These are phyloP conservation scores for Mucor sp. DNA, from an alignment of 371 early-diverging fungal genomes.

Conservation along the genomic window DNA sequence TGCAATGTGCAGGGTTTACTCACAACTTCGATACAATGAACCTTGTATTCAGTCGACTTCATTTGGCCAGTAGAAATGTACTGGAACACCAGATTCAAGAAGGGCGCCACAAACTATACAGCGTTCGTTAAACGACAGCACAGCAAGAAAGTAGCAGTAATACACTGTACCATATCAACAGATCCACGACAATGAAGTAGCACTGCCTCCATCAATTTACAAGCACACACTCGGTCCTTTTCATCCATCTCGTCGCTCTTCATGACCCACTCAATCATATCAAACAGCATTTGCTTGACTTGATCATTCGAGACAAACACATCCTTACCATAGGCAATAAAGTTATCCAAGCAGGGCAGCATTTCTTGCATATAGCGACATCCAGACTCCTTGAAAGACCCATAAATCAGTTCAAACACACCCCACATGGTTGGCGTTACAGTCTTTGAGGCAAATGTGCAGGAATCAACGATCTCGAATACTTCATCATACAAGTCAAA, in stretches of 20 bases:
- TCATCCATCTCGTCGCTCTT: conserved; percentile 68
- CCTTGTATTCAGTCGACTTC: conserved; percentile 56
- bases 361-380: conserved; percentile 83
- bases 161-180: conserved; percentile 61
- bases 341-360: conserved; percentile 85
- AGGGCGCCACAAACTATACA: conserved; percentile 52
- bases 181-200: conserved; percentile 77
- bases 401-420: conserved; percentile 75
- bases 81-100: conserved; percentile 66
- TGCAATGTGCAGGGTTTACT: conserved; percentile 7
- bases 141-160: background rate
- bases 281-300: conserved; percentile 65
- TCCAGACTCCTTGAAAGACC: conserved; percentile 74
- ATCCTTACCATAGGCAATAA: conserved; percentile 79
- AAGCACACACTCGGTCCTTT: conserved; percentile 73
- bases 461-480: conserved; percentile 87
- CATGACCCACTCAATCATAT: conserved; percentile 75
- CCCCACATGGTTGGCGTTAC: conserved; percentile 86
- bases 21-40: conserved; percentile 65
- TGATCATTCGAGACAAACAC: conserved; percentile 62
- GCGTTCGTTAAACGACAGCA: background rate
- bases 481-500: conserved; percentile 83
- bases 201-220: conserved; percentile 78
- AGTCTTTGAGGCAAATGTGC: conserved; percentile 76
- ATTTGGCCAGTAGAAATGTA: conserved; percentile 64